phyloP scores from a whole-genome alignment of 2,329 filamentous ascomycete species.

The Macrophomina tecta region DNA sequence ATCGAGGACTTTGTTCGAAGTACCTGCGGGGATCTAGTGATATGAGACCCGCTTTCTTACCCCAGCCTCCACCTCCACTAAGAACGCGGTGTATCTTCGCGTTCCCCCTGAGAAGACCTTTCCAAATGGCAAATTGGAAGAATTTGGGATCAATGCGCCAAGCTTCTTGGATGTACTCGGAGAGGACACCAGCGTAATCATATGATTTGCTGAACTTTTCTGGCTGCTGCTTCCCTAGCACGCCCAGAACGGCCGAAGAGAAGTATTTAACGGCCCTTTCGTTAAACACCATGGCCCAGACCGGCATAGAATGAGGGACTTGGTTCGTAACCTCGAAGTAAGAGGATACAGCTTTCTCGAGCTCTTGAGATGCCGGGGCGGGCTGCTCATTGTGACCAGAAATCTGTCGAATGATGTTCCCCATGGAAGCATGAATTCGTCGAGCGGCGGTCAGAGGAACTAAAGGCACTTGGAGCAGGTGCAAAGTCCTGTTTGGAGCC shows the following conservation, averaged over 20 bases:
- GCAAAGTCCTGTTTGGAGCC: not conserved
- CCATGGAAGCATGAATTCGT: constrained; percentile 69
- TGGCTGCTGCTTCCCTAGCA: not conserved
- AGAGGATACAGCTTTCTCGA: constrained; percentile 68
- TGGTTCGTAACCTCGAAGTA: constrained; percentile 57
- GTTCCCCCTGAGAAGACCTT: not conserved
- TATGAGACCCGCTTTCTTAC: constrained; percentile 76
- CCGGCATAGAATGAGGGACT: constrained; percentile 59
- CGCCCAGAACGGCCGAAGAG: not conserved
- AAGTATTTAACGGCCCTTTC: not conserved
- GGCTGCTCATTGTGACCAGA: constrained; percentile 51
- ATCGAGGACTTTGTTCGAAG: too few species aligned
- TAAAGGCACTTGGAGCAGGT: constrained; percentile 53
- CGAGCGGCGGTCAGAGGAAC: constrained; percentile 69
- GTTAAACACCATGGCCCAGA: constrained; percentile 71
- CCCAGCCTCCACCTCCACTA: constrained; percentile 86
- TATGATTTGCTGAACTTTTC: not conserved
- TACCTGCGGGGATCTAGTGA: constrained; percentile 69
- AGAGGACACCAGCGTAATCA: not conserved
- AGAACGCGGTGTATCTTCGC: constrained; percentile 60
- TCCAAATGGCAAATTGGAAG: constrained; percentile 35
- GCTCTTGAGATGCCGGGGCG: constrained; percentile 71
- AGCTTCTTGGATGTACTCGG: not conserved
- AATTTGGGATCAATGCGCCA: constrained; percentile 18
- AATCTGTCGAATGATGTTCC: constrained; percentile 77